phyloP scores from a whole-genome alignment of 169 alveolate genomes.

The Amoebophrya sp. region DNA sequence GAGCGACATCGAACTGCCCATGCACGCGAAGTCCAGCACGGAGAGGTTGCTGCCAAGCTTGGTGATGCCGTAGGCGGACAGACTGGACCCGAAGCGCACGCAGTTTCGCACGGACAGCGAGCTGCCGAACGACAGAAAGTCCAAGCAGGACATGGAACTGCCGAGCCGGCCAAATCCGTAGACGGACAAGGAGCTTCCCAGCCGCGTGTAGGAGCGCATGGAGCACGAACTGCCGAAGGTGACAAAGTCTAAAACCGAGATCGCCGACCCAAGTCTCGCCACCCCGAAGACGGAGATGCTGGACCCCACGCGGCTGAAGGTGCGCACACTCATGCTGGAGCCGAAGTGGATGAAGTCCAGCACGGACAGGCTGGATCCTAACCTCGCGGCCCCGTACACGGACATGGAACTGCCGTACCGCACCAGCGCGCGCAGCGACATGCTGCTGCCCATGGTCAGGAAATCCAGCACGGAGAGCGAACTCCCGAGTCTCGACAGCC shows the following conservation, averaged over 20 bases:
- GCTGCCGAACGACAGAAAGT: constrained; percentile 34
- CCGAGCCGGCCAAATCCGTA: constrained; percentile 22
- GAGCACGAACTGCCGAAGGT: constrained; percentile 23
- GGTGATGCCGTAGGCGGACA: constrained; percentile 36
- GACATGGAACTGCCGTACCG: background rate
- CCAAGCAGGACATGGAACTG: constrained; percentile 25
- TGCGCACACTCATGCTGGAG: background rate
- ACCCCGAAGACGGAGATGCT: constrained; percentile 24
- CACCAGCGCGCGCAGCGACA: constrained; percentile 13
- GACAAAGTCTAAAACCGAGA: constrained; percentile 40
- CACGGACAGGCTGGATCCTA: background rate
- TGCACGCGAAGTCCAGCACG: constrained; percentile 38
- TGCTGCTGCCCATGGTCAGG: constrained; percentile 36
- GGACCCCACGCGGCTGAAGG: constrained; percentile 32
- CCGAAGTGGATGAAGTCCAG: constrained; percentile 36
- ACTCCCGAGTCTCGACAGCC: constrained; percentile 33
- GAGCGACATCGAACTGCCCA: constrained; percentile 27
- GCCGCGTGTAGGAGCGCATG: constrained; percentile 24
- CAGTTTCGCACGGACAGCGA: constrained; percentile 28
- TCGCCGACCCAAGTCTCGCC: background rate
- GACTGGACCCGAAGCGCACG: constrained; percentile 13
- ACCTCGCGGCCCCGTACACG: constrained; percentile 36
- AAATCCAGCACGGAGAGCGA: constrained; percentile 24
- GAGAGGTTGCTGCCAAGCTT: constrained; percentile 27
- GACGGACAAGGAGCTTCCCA: constrained; percentile 33